Evolutionary conservation across 225 moss, liverwort and hornwort species (phyloP).

Genomic region (Bryoerythrophyllum caledonicum): DNA sequence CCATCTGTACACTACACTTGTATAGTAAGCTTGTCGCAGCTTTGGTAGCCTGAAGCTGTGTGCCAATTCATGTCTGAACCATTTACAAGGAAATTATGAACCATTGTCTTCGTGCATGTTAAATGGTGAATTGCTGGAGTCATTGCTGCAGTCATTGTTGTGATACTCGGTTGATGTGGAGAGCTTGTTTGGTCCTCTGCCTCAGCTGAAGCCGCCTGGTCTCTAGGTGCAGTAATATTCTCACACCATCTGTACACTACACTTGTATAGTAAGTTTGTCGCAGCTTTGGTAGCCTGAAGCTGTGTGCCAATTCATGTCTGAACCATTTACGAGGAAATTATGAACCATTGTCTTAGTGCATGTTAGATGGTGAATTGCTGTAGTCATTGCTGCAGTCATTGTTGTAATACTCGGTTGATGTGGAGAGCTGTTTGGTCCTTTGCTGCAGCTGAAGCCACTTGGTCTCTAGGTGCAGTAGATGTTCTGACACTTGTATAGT

Average conservation of each 20-base stretch:
- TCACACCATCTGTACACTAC: background rate
- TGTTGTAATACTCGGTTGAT: conserved; percentile 68
- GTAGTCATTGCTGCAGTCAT: conserved; percentile 44
- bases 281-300: background rate
- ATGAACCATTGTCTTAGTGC: background rate
- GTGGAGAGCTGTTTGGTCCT: conserved; percentile 55
- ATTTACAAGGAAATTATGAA: background rate
- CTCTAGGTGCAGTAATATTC: conserved; percentile 37
- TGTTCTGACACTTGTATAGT: conserved; percentile 17
- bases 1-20: conserved; percentile 12
- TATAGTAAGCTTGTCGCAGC: background rate
- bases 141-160: conserved; percentile 52
- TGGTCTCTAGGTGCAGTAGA: conserved; percentile 57
- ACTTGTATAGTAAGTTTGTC: conserved; percentile 17
- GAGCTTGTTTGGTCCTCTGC: conserved; percentile 39
- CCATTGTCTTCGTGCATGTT: background rate
- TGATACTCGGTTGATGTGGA: conserved; percentile 75
- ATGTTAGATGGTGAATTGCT: too few species aligned
- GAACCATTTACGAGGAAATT: background rate
- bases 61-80: background rate
- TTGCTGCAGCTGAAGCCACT: conserved; percentile 75
- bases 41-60: background rate
- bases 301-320: background rate
- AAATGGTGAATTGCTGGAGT: too few species aligned
- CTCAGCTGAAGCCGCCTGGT: conserved; percentile 81